These are phyloP conservation scores for Backusella liffmaniae DNA, from an alignment of 192 early-diverging fungal species.

Conservation along the genomic window DNA sequence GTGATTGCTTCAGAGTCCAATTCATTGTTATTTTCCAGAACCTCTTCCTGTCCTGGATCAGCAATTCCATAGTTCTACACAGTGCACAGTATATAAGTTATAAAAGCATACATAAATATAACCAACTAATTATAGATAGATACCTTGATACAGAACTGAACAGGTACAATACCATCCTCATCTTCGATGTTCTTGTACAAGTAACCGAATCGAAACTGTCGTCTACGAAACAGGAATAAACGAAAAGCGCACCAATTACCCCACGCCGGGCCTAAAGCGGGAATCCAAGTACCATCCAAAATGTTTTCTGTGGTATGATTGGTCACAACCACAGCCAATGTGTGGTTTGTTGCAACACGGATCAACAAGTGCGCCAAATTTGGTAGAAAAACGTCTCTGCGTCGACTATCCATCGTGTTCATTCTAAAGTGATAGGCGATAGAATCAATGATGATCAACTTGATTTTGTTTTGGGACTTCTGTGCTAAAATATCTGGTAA, in stretches of 20 bases:
- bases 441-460: slow-evolving; percentile 17
- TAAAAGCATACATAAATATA: not conserved
- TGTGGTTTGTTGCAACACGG: slow-evolving; percentile 1
- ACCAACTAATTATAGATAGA: not conserved
- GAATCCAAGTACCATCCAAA: not conserved
- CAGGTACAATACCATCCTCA: not conserved
- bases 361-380: slow-evolving; percentile 5
- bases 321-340: slow-evolving; percentile 12
- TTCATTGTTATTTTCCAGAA: not conserved
- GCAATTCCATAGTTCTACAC: not conserved
- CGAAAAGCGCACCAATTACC: slow-evolving; percentile 11
- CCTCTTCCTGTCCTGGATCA: not conserved
- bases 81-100: not conserved
- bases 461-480: not conserved
- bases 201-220: not conserved
- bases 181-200: not conserved
- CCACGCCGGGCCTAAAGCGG: slow-evolving; percentile 2
- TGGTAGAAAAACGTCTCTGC: not conserved
- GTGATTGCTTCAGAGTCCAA: not conserved
- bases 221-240: slow-evolving; percentile 13
- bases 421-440: slow-evolving; percentile 20
- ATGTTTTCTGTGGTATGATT: slow-evolving; percentile 10
- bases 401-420: not conserved
- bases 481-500: slow-evolving; percentile 1
- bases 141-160: not conserved